phyloP scores from a whole-genome alignment of 2,329 filamentous ascomycete genomes.

The Tympanopsis confertula region DNA sequence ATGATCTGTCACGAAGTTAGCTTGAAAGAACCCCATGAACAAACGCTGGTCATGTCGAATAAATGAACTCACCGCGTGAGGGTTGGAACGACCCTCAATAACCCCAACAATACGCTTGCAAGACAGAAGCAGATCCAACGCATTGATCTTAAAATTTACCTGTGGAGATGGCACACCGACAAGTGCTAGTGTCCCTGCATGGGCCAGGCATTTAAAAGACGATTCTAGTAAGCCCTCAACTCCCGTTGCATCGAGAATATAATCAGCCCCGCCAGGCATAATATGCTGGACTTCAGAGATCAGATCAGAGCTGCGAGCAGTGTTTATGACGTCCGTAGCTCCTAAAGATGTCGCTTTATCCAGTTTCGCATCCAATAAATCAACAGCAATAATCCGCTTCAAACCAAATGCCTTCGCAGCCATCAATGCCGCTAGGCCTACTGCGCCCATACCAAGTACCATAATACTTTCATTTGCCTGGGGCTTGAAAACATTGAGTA shows the following conservation, averaged over 20 bases:
- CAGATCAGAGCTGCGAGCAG: conserved; percentile 5
- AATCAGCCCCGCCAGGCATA: conserved; percentile 9
- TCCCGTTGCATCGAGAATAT: not conserved
- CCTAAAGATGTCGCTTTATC: conserved; percentile 12
- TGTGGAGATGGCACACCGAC: conserved; percentile 12
- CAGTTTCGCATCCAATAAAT: conserved; percentile 8
- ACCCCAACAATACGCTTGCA: conserved; percentile 17
- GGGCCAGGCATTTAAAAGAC: conserved; percentile 9
- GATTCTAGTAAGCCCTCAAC: conserved; percentile 4
- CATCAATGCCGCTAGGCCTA: conserved; percentile 8
- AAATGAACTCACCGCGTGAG: conserved; percentile 8
- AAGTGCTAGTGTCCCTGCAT: conserved; percentile 13
- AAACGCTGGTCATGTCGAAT: too few relatives aligned
- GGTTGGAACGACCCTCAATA: conserved; percentile 17
- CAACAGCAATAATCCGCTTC: conserved; percentile 13
- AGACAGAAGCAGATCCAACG: conserved; percentile 9
- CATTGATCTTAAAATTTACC: conserved; percentile 8
- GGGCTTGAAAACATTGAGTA: conserved; percentile 14
- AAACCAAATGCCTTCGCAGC: conserved; percentile 10
- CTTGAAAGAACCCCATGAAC: not conserved
- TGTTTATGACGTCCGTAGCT: conserved; percentile 12
- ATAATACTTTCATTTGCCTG: conserved; percentile 8
- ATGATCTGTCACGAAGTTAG: conserved; percentile 17
- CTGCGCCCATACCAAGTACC: conserved; percentile 16
- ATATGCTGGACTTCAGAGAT: conserved; percentile 3